Conservation (phyloP, 345 rosid genomes). For the Cardamine occulta region DNA sequence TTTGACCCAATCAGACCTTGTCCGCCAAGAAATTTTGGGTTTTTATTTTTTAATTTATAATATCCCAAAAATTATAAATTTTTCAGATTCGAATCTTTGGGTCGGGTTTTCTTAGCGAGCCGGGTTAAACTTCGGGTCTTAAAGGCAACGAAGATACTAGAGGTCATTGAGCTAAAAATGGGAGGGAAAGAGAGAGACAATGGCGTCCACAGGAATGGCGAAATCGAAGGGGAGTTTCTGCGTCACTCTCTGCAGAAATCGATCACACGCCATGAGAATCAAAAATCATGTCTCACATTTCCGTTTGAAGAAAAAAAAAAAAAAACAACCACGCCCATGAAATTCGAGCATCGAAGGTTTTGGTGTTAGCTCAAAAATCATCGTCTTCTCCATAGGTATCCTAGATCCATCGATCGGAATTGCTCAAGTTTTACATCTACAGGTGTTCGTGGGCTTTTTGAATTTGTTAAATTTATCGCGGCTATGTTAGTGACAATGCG, state of each 20-base stretch:
- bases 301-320: slow-evolving; percentile 34
- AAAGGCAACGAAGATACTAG: not conserved
- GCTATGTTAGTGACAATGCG: slow-evolving; percentile 16
- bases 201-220: slow-evolving; percentile 50
- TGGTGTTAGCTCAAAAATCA: slow-evolving; percentile 14
- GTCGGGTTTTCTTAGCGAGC: slow-evolving; percentile 17
- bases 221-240: slow-evolving; percentile 43
- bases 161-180: slow-evolving; percentile 38
- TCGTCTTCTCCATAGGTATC: not conserved
- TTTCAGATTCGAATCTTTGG: slow-evolving; percentile 3
- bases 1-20: slow-evolving; percentile 34
- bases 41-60: not conserved
- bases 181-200: slow-evolving; percentile 46
- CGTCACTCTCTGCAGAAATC: slow-evolving; percentile 44
- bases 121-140: slow-evolving; percentile 22
- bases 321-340: slow-evolving; percentile 26
- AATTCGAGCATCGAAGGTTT: slow-evolving; percentile 15
- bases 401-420: slow-evolving; percentile 14
- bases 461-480: not conserved
- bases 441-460: slow-evolving; percentile 10
- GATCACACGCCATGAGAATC: slow-evolving; percentile 27
- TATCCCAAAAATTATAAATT: not conserved
- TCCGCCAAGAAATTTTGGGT: slow-evolving; percentile 23
- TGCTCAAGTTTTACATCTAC: slow-evolving; percentile 1
- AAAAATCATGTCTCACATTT: slow-evolving; percentile 11